Evolutionary conservation across 257 asterid genomes (phyloP).

Genomic region (Solanum sejunctum): DNA sequence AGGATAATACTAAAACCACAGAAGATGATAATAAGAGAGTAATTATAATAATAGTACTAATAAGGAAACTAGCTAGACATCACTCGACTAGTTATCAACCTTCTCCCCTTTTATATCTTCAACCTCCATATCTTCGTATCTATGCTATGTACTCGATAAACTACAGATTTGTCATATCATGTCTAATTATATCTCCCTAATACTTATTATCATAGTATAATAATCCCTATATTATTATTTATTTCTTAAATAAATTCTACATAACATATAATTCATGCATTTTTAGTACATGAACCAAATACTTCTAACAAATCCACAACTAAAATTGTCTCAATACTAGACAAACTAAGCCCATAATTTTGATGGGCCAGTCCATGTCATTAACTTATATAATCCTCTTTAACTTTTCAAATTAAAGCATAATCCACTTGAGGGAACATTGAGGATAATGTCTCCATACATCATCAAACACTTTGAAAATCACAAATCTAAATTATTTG

Average conservation of each 20-base stretch:
- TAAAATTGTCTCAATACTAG: background rate
- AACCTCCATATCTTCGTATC: background rate
- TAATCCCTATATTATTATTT: background rate
- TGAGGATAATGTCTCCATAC: background rate
- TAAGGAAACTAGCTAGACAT: too few species aligned
- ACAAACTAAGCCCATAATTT: background rate
- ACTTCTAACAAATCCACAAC: background rate
- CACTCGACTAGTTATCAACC: background rate
- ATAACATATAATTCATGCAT: background rate
- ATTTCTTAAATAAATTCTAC: background rate
- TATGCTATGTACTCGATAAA: background rate
- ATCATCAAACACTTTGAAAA: background rate
- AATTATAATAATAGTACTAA: too few species aligned
- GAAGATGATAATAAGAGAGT: background rate
- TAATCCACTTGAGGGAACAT: background rate
- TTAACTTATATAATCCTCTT: background rate
- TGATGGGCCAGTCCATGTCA: background rate
- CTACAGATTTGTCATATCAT: fast-evolving
- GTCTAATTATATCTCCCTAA: background rate
- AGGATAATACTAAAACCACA: background rate
- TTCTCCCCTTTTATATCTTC: background rate
- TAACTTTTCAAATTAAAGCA: background rate
- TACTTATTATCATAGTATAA: background rate
- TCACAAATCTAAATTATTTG: background rate
- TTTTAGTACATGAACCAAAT: background rate